These are phyloP conservation scores for Penicillium glabrum DNA, from an alignment of 2,329 filamentous ascomycete species.

Conservation along the genomic window DNA sequence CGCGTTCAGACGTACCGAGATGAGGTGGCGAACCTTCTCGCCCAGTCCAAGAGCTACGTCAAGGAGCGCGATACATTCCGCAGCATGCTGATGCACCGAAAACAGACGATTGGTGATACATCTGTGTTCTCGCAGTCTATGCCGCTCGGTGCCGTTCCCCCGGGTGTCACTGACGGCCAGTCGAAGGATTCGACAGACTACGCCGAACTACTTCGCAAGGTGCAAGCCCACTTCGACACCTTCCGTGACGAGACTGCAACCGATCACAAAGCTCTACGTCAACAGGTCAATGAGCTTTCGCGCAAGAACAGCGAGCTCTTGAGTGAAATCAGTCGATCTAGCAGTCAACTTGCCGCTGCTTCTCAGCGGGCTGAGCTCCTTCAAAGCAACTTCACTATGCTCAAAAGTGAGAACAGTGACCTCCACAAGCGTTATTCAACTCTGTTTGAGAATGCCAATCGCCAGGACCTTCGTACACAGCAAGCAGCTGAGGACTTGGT, in stretches of 20 bases:
- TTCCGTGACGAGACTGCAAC: slow-evolving; percentile 82
- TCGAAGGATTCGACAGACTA: slow-evolving; percentile 65
- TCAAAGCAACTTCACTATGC: slow-evolving; percentile 78
- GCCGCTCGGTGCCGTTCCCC: slow-evolving; percentile 54
- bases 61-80: slow-evolving; percentile 98
- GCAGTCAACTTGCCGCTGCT: slow-evolving; percentile 78
- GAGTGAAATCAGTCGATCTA: slow-evolving; percentile 74
- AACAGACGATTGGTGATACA: slow-evolving; percentile 58
- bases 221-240: slow-evolving; percentile 85
- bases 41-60: slow-evolving; percentile 87
- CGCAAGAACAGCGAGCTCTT: slow-evolving; percentile 80
- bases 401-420: slow-evolving; percentile 82
- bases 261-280: slow-evolving; percentile 77
- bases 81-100: slow-evolving; percentile 80
- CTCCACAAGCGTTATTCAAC: slow-evolving; percentile 78
- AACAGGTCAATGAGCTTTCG: slow-evolving; percentile 79
- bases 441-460: slow-evolving; percentile 79
- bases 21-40: slow-evolving; percentile 77
- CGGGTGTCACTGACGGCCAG: slow-evolving; percentile 45
- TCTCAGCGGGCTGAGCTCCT: slow-evolving; percentile 86
- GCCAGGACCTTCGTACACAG: slow-evolving; percentile 85
- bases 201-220: slow-evolving; percentile 75
- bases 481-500: slow-evolving; percentile 92
- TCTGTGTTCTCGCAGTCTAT: slow-evolving; percentile 72
- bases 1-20: slow-evolving; percentile 78